A percentile compares a stretch with the other conserved stretches of the same genome.
Evolutionary conservation across 176 grass and related monocot genomes (phyloP).

Genomic region (Neostapfia colusana): DNA sequence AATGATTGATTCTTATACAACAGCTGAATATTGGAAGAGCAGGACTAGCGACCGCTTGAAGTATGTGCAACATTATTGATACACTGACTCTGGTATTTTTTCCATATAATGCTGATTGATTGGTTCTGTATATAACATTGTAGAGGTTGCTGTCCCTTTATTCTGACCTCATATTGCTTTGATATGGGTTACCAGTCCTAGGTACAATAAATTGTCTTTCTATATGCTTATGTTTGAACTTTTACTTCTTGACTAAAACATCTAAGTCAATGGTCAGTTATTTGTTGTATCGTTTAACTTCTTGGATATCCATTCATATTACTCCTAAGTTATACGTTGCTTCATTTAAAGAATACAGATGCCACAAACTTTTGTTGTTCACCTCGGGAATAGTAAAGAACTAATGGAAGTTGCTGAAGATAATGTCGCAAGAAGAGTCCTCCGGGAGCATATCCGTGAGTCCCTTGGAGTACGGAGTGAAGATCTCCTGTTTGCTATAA

Average conservation of each 20-base stretch:
- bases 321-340: background rate
- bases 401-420: slow-evolving; percentile 91
- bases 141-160: slow-evolving; percentile 22
- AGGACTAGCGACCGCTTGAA: slow-evolving; percentile 81
- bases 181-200: slow-evolving; percentile 4
- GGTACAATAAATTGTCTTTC: slow-evolving; percentile 21
- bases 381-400: slow-evolving; percentile 74
- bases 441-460: slow-evolving; percentile 75
- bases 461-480: slow-evolving; percentile 66
- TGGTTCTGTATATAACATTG: slow-evolving; percentile 10
- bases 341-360: slow-evolving; percentile 82
- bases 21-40: slow-evolving; percentile 89
- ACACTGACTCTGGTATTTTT: slow-evolving; percentile 7
- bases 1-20: slow-evolving; percentile 94
- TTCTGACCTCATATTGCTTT: background rate
- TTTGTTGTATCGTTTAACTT: background rate
- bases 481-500: slow-evolving; percentile 95
- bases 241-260: slow-evolving; percentile 12
- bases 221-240: slow-evolving; percentile 15
- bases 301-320: background rate
- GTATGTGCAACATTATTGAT: slow-evolving; percentile 54
- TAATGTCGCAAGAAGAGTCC: slow-evolving; percentile 68
- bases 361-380: slow-evolving; percentile 93
- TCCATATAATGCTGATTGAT: slow-evolving; percentile 17
- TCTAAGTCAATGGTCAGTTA: background rate